These are phyloP conservation scores for Sherardia arvensis DNA, from an alignment of 257 asterid genomes.

Conservation along the genomic window DNA sequence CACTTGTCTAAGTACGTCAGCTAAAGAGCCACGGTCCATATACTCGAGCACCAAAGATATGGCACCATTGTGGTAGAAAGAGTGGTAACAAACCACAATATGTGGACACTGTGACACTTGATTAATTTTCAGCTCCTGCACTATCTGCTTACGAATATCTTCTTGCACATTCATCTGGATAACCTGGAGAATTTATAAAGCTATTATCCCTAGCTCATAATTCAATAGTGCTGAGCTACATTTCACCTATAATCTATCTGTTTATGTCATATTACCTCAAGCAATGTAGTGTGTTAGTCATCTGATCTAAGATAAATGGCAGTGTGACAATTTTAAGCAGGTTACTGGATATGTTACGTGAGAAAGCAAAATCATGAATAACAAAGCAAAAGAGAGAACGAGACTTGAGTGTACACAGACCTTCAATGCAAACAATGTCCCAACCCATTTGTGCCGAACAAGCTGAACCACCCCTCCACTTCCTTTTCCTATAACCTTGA, in stretches of 20 bases:
- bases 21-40: slow-evolving; percentile 98
- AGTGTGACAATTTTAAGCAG: background rate
- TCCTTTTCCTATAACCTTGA: slow-evolving; percentile 97
- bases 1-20: slow-evolving; percentile 45
- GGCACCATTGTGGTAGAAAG: slow-evolving; percentile 98
- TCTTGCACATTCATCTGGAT: slow-evolving; percentile 97
- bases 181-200: slow-evolving; percentile 27
- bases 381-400: slow-evolving; percentile 7
- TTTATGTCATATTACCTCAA: background rate
- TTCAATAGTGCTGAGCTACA: background rate
- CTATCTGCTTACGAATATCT: slow-evolving; percentile 93
- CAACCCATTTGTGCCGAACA: slow-evolving; percentile 96
- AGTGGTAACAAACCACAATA: slow-evolving; percentile 90
- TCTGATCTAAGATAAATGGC: background rate
- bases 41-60: slow-evolving; percentile 86
- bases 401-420: slow-evolving; percentile 28
- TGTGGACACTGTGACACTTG: slow-evolving; percentile 85
- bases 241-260: background rate
- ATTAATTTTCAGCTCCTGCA: slow-evolving; percentile 95
- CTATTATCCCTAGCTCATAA: background rate
- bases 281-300: background rate
- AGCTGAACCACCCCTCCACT: slow-evolving; percentile 98
- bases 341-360: background rate
- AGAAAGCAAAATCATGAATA: background rate
- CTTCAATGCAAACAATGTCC: slow-evolving; percentile 87